These are phyloP conservation scores for Curvularia hawaiiensis DNA, from an alignment of 2,329 filamentous ascomycete genomes.

Conservation along the genomic window DNA sequence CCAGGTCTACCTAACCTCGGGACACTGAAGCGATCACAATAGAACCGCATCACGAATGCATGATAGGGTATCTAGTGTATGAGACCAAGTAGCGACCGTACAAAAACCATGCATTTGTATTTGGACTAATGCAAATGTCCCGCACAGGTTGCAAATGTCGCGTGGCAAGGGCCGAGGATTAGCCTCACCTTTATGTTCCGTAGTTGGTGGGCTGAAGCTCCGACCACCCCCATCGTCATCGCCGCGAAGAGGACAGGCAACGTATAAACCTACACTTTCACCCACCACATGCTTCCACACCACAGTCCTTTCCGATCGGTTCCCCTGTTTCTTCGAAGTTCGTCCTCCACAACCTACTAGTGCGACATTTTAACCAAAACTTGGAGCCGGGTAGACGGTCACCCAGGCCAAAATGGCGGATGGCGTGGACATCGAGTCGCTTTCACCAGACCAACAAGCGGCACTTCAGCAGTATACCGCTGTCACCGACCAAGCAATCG, in stretches of 20 bases:
- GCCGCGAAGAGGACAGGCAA: conserved; percentile 22
- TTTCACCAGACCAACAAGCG: conserved; percentile 78
- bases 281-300: conserved; percentile 8
- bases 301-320: conserved; percentile 25
- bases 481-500: conserved; percentile 81
- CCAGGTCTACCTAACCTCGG: neutral
- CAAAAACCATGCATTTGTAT: neutral
- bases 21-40: neutral
- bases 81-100: neutral
- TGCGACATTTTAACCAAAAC: neutral
- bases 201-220: conserved; percentile 15
- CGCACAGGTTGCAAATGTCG: conserved; percentile 6
- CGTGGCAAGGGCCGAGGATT: conserved; percentile 18
- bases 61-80: neutral
- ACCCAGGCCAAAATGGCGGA: conserved; percentile 42
- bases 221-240: conserved; percentile 23
- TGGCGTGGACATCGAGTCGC: conserved; percentile 65
- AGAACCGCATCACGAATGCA: too few relatives aligned
- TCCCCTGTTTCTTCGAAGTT: neutral
- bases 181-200: conserved; percentile 22
- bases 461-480: conserved; percentile 86
- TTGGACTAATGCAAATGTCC: neutral
- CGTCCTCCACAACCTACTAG: neutral
- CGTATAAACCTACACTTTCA: conserved; percentile 12
- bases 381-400: neutral